These are phyloP conservation scores for Leonotis leonurus DNA, from an alignment of 257 asterid genomes.

Conservation along the genomic window DNA sequence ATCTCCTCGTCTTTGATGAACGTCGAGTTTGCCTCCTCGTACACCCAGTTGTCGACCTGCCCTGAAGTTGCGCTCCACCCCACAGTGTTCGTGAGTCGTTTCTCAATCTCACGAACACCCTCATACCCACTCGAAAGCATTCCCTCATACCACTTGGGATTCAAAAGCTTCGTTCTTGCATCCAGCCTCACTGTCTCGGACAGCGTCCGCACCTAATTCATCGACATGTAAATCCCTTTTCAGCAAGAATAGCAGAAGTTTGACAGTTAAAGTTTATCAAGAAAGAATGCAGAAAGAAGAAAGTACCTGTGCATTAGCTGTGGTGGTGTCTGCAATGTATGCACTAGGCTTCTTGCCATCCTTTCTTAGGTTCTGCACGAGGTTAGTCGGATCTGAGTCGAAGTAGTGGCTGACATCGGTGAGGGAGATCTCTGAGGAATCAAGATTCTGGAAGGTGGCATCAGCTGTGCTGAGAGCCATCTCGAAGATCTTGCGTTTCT, in stretches of 20 bases:
- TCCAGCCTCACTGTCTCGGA: conserved; percentile 97
- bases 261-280: background rate
- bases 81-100: conserved; percentile 77
- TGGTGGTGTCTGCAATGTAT: conserved; percentile 91
- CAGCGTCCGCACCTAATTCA: conserved; percentile 67
- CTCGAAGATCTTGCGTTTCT: conserved; percentile 79
- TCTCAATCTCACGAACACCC: conserved; percentile 94
- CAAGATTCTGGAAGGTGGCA: conserved; percentile 95
- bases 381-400: conserved; percentile 94
- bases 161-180: conserved; percentile 83
- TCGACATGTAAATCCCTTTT: background rate
- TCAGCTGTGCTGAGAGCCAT: conserved; percentile 96
- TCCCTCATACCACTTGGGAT: conserved; percentile 98
- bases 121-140: conserved; percentile 92
- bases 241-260: background rate
- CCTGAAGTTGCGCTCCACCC: conserved; percentile 99
- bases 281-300: background rate
- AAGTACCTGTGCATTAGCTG: conserved; percentile 93
- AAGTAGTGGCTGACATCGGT: conserved; percentile 95
- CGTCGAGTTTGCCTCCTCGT: conserved; percentile 91
- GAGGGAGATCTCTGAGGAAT: conserved; percentile 73
- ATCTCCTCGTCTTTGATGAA: conserved; percentile 80
- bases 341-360: conserved; percentile 96
- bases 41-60: conserved; percentile 96
- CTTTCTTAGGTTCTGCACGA: conserved; percentile 83